These are phyloP conservation scores for Linum tenue DNA, from an alignment of 345 rosid genomes.

Conservation along the genomic window DNA sequence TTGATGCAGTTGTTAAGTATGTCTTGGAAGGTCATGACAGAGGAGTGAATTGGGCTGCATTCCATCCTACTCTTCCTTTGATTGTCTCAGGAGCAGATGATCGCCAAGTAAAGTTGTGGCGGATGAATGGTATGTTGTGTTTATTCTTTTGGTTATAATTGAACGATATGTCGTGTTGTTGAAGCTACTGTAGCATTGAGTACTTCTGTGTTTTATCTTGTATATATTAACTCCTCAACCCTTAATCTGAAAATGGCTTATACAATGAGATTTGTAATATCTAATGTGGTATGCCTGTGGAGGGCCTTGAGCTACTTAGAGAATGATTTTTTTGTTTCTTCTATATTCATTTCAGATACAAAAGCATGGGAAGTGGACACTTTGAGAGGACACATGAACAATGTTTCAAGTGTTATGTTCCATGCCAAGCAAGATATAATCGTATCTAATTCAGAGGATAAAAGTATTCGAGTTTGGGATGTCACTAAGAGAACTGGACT, in stretches of 20 bases:
- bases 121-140: conserved; percentile 67
- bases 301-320: neutral
- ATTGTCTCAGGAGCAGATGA: conserved; percentile 99
- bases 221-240: neutral
- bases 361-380: conserved; percentile 99
- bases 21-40: conserved; percentile 97
- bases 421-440: conserved; percentile 60
- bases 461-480: conserved; percentile 81
- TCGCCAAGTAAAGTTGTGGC: conserved; percentile 24
- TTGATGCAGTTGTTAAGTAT: conserved; percentile 89
- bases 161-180: too few relatives aligned
- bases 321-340: neutral
- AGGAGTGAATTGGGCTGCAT: conserved; percentile 98
- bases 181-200: neutral
- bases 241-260: neutral
- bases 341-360: conserved; percentile 50
- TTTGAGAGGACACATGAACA: conserved; percentile 11
- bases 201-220: neutral
- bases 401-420: conserved; percentile 89
- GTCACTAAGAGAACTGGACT: conserved; percentile 82
- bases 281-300: neutral
- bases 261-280: too few relatives aligned
- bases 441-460: too few relatives aligned
- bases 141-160: too few relatives aligned
- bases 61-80: conserved; percentile 89